phyloP scores from a whole-genome alignment of 2,329 filamentous ascomycete species.

The Trichoderma arundinaceum region DNA sequence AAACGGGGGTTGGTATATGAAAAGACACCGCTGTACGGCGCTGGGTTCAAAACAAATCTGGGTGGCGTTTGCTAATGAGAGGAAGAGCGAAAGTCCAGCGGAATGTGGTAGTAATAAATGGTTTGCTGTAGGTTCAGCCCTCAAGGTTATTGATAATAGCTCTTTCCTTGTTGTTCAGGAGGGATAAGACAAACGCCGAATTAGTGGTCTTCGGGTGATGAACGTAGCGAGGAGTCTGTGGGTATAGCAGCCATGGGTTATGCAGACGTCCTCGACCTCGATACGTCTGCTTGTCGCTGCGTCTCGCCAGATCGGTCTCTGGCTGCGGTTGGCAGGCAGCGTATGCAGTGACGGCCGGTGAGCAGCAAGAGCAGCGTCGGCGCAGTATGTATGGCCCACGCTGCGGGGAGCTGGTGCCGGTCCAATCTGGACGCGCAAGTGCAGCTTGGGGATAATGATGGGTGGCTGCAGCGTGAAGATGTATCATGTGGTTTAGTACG shows the following conservation, averaged over 20 bases:
- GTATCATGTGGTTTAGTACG: slow-evolving; percentile 29
- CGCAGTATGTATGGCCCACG: slow-evolving; percentile 24
- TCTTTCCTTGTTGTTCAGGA: slow-evolving; percentile 7
- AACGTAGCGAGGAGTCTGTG: slow-evolving; percentile 21
- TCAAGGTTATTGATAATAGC: background rate
- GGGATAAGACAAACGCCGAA: slow-evolving; percentile 8
- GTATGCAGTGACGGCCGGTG: slow-evolving; percentile 7
- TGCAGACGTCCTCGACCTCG: slow-evolving; percentile 9
- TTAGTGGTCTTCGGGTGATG: background rate
- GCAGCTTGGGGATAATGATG: slow-evolving; percentile 12
- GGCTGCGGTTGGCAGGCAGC: slow-evolving; percentile 19
- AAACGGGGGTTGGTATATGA: background rate
- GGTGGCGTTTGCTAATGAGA: background rate
- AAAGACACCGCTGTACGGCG: background rate
- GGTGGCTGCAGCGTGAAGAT: slow-evolving; percentile 24
- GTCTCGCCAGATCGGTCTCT: slow-evolving; percentile 23
- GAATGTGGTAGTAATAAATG: background rate
- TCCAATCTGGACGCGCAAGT: slow-evolving; percentile 29
- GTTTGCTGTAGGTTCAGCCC: background rate
- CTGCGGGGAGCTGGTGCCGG: slow-evolving; percentile 28
- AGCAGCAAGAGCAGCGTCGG: slow-evolving; percentile 21
- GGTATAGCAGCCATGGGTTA: slow-evolving; percentile 6
- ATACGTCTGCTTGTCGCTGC: slow-evolving; percentile 7
- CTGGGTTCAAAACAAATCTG: background rate
- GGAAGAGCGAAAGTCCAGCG: background rate